Conservation (phyloP, 148 eudicot genomes). For the Dianthus caryophyllus region DNA sequence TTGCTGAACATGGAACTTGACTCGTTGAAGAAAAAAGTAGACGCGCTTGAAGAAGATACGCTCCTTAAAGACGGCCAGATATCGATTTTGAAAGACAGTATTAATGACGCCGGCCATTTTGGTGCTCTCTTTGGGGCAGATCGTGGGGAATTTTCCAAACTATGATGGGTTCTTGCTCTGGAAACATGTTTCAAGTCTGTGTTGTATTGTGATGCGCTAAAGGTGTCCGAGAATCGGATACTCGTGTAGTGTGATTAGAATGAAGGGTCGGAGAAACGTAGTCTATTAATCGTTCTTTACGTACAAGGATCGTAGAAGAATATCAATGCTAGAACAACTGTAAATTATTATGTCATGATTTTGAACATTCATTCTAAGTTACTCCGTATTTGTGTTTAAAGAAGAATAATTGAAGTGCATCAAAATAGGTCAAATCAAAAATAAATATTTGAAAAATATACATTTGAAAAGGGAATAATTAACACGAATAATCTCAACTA, state of each 20-base stretch:
- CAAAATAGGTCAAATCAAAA: neutral
- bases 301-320: too few relatives aligned
- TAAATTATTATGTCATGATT: neutral
- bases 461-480: too few relatives aligned
- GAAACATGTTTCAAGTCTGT: neutral
- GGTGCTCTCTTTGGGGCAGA: constrained; percentile 25
- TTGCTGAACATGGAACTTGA: constrained; percentile 24
- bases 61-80: constrained; percentile 36
- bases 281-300: neutral
- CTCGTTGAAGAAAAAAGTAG: constrained; percentile 26
- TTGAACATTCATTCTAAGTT: neutral
- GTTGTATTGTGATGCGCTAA: neutral
- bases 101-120: constrained; percentile 27
- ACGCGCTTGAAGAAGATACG: constrained; percentile 33
- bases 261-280: neutral
- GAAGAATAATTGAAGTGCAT: too few relatives aligned
- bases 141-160: constrained; percentile 17
- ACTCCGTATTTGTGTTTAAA: neutral
- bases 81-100: constrained; percentile 35
- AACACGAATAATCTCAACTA: too few relatives aligned
- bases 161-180: neutral
- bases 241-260: neutral
- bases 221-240: constrained; percentile 10
- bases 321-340: neutral
- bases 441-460: too few relatives aligned